Base-by-base conservation (phyloP, 1,139 yeast species). In the Yamadazyma trypodendri region DNA sequence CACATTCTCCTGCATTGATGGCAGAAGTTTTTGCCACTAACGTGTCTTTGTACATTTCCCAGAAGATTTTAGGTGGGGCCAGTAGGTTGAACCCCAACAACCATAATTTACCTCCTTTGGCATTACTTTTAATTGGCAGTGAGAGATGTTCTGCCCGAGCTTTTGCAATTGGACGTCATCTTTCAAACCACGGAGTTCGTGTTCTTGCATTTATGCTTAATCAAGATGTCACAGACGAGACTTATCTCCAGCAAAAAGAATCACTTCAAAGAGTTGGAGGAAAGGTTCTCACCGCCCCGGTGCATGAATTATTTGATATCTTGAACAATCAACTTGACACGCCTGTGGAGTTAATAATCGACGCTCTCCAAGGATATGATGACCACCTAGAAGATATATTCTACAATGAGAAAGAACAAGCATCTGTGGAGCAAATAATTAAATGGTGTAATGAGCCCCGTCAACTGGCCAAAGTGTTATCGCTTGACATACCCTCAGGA, bases 281-380 rank as follows among this genome's bases (percentile, higher is more conserved):
- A 3, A 71, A 71, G 46, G 56, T 66, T 8, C 50, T 71, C n/a
- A 42, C 55, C 6, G 45, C 62, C 2, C 45, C 77, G 64, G 61
- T 67, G 12, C 35, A 49, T 3, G 61, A 56, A 13, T 55, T 70
- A 22, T 40, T 64, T 17, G 58, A 61, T 25, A 59, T 65, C 22
- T 43, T 69, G 22, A 55, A 60, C 37, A 54, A 67, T 36, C 75
- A 74, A 43, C 63, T 81, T 34, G 84, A 83, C 35, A 77, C 88
- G 0, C 95, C 95, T 0, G 79, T 84, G 13, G 95, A 87, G 54
- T 65, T 88, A 39, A 75, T 88, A 11, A 55, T 88, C 23, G 97
- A 88, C 57, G 94, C 89, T 0, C 66, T 88, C 48, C 92, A 86
- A 58, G 96, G 96, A 1, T 85, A 79, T 48, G 95, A 86, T 51